Evolutionary conservation across 2,329 filamentous ascomycete species (phyloP), one percentile per base, ranked within the genome.

Genomic region (Thelonectria discophora): DNA sequence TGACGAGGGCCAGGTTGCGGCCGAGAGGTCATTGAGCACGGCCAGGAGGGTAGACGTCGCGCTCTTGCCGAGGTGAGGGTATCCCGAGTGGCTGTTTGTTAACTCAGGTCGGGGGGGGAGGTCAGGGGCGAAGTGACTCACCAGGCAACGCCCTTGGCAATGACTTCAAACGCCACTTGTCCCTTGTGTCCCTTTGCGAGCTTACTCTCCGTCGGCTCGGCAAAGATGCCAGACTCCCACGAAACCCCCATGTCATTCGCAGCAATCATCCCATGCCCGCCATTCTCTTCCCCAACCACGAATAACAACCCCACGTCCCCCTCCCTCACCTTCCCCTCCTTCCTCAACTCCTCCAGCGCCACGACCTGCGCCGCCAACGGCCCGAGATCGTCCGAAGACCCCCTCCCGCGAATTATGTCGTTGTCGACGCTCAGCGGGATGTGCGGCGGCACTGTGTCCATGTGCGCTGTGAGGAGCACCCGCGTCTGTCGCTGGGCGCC

Each of bases 171-270:
- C 40, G 82, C 81, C 1, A 88, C 70, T 65, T 86, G 88, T 8
- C 90, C 90, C 74, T 93, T 93, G 77, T 93, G 90, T 9, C 90
- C 90, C 13, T 84, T 80, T 0, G 88, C 89, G 5, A 93, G 84
- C 69, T 89, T 90, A 40, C 84, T 80, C 66, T 92, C 89, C 0
- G 90, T 93, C 1, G 90, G 90, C 71, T 93, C 90, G 13, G 90
- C 90, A 71, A 93, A 93, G 66, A 88, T 87, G 61, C 90, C 82
- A 6, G 88, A 83, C 49, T 88, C 83, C 80, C 87, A 89, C 17
- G 58, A 72, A 67, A 83, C 64, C 53, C 79, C 74, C 43, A 86
- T 73, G 5, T 78, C 73, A 70, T 88, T 80, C 2, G 76, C 78
- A 20, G 72, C 74, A 32, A 63, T 49, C 90, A 93, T 93, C 6